Base-by-base conservation (phyloP, 805 yeast genomes). In the Lachancea sp. region DNA sequence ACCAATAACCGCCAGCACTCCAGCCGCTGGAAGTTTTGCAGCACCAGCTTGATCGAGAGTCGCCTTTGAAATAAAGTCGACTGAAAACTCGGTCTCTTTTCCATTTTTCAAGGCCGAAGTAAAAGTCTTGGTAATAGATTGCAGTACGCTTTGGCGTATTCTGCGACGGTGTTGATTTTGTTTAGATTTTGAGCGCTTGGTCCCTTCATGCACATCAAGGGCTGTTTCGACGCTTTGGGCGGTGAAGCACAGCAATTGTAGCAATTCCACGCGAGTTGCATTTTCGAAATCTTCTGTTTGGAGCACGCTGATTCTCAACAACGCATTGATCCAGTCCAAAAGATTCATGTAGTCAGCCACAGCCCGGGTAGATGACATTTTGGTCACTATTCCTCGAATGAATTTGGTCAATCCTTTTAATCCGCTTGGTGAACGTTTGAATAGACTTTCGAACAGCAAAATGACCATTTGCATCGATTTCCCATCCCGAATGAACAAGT, bases 341-440 rank as follows among this genome's bases (percentile, higher is more conserved):
- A 84, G 61, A 25, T 81, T 72, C 50, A 79, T 58, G 48, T 80
- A 67, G 59, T 79, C 86, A 2, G 77, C 67, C 4, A 74, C 59
- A 1, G 91, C 84, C 47, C 74, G 68, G n/a, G 71, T 54, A 26
- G 62, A 64, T 2, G 64, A 62, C 17, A 53, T 57, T 2, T 55
- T 49, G 6, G 71, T 56, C 7, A 58, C 56, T 16, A 61, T 52
- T 10, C 59, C 58, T 18, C 60, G 45, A 36, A 79, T 66, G 53
- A 68, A 77, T 29, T 65, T 68, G 22, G 61, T 50, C 44, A 73
- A 72, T 9, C 58, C 64, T 16, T 59, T 52, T 55, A 66, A 56
- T 46, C 67, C 63, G n/a, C 58, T 51, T n/a, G 57, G 54, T 36
- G 70, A 66, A 35, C 48, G 55, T 1, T 49, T 42, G 8, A 73